phyloP scores from a whole-genome alignment of 176 grass and related monocot species.

The Phoenix dactylifera region DNA sequence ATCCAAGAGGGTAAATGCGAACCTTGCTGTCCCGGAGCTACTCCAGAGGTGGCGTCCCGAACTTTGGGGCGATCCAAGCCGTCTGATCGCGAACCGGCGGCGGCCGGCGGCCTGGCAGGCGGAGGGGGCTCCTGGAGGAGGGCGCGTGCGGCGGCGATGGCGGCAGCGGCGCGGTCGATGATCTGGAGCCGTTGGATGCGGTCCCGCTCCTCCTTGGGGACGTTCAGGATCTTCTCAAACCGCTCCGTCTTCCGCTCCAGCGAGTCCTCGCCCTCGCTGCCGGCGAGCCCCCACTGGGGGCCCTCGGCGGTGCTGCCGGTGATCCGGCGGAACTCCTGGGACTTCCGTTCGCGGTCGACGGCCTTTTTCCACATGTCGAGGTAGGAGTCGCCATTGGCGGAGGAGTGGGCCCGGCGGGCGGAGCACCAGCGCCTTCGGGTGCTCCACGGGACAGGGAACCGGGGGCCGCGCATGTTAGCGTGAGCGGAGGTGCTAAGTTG shows the following conservation, averaged over 20 bases:
- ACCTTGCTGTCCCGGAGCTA: slow-evolving; percentile 1
- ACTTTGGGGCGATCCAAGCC: not conserved
- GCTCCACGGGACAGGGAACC: not conserved
- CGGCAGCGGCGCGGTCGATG: slow-evolving; percentile 86
- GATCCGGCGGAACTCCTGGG: slow-evolving; percentile 27
- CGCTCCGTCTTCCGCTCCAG: slow-evolving; percentile 42
- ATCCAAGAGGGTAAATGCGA: not conserved
- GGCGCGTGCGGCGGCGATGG: slow-evolving; percentile 64
- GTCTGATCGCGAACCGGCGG: not conserved
- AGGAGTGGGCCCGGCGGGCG: slow-evolving; percentile 3
- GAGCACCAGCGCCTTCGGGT: not conserved
- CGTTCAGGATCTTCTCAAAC: slow-evolving; percentile 68
- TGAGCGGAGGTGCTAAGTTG: not conserved
- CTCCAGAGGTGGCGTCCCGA: not conserved
- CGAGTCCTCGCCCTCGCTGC: slow-evolving; percentile 2
- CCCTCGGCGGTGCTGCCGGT: not conserved
- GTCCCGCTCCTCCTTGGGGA: slow-evolving; percentile 75
- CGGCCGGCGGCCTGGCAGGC: slow-evolving; percentile 1
- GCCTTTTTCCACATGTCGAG: slow-evolving; percentile 71
- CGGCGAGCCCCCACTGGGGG: not conserved
- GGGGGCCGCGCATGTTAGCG: slow-evolving; percentile 2
- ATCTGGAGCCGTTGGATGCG: slow-evolving; percentile 66
- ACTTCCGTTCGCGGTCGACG: slow-evolving; percentile 39
- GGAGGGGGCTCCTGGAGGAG: slow-evolving; percentile 47
- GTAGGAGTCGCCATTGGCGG: slow-evolving; percentile 26